Evolutionary conservation across 768 basidiomycete species (phyloP).

Genomic region (Hortiboletus flavorubellus): DNA sequence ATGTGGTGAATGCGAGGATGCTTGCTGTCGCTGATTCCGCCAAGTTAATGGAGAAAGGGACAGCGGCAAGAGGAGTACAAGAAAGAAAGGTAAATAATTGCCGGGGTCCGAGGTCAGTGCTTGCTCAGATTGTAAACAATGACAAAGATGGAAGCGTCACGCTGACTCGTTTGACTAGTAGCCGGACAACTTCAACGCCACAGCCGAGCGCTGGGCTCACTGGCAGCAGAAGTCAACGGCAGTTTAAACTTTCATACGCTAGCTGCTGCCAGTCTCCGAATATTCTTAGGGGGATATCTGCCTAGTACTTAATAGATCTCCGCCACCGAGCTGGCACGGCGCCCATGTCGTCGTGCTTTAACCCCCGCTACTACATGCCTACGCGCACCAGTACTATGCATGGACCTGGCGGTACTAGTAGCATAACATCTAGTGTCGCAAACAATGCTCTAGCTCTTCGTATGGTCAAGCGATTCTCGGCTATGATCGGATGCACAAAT

Average conservation of each 20-base stretch:
- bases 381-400: too few relatives aligned
- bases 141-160: conserved; percentile 10
- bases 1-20: background rate
- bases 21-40: conserved; percentile 10
- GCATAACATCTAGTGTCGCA: too few relatives aligned
- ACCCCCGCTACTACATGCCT: too few relatives aligned
- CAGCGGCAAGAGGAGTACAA: background rate
- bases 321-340: background rate
- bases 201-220: too few relatives aligned
- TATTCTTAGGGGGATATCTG: background rate
- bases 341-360: too few relatives aligned
- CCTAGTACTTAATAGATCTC: background rate
- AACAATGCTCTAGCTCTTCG: too few relatives aligned
- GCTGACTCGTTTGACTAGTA: too few relatives aligned
- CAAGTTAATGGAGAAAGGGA: conserved; percentile 25
- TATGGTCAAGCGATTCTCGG: too few relatives aligned
- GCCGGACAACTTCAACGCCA: too few relatives aligned
- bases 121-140: conserved; percentile 14
- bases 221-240: too few relatives aligned
- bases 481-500: too few relatives aligned
- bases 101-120: background rate
- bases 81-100: background rate
- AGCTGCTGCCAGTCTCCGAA: background rate
- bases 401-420: too few relatives aligned
- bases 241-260: background rate